A percentile compares a stretch with the other conserved stretches of the same genome.
Conservation (phyloP, 805 yeast genomes). For the Hagleromyces aurorensis region DNA sequence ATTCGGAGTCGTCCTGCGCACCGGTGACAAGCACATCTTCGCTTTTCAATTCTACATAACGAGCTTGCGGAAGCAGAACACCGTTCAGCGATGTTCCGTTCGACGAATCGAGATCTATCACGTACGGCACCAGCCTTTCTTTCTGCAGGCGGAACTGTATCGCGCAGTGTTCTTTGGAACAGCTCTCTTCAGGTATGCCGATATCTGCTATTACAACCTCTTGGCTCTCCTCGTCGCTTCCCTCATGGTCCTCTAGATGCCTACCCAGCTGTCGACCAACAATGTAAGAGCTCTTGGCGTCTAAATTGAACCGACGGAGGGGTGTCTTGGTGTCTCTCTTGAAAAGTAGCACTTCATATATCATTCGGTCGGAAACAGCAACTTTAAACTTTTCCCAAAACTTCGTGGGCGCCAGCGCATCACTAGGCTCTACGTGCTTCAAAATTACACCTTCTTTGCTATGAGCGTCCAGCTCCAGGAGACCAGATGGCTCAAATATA, state of each 20-base stretch:
- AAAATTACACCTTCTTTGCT: constrained; percentile 31
- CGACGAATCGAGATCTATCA: constrained; percentile 41
- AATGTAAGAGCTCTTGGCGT: constrained; percentile 25
- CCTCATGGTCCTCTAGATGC: constrained; percentile 2
- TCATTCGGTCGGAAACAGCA: constrained; percentile 16
- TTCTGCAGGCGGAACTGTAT: constrained; percentile 35
- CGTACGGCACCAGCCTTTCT: constrained; percentile 28
- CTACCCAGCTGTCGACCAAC: constrained; percentile 32
- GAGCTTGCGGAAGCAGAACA: constrained; percentile 31
- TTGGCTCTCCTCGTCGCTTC: constrained; percentile 8
- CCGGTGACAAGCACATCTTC: constrained; percentile 39
- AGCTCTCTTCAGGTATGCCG: constrained; percentile 29
- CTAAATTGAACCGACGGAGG: constrained; percentile 18
- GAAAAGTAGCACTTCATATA: constrained; percentile 29
- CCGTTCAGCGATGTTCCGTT: constrained; percentile 41
- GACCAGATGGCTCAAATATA: constrained; percentile 35
- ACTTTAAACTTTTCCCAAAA: constrained; percentile 12
- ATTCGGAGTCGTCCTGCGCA: constrained; percentile 27
- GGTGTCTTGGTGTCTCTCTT: constrained; percentile 21
- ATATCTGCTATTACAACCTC: constrained; percentile 32
- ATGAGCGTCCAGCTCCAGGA: constrained; percentile 35
- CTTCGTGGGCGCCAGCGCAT: constrained; percentile 23
- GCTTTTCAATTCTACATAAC: constrained; percentile 36
- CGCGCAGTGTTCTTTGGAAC: constrained; percentile 44
- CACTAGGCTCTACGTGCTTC: constrained; percentile 34